Evolutionary conservation across 2,329 filamentous ascomycete genomes (phyloP), one percentile per base, ranked within the genome.

Genomic region (Fusarium luffae): DNA sequence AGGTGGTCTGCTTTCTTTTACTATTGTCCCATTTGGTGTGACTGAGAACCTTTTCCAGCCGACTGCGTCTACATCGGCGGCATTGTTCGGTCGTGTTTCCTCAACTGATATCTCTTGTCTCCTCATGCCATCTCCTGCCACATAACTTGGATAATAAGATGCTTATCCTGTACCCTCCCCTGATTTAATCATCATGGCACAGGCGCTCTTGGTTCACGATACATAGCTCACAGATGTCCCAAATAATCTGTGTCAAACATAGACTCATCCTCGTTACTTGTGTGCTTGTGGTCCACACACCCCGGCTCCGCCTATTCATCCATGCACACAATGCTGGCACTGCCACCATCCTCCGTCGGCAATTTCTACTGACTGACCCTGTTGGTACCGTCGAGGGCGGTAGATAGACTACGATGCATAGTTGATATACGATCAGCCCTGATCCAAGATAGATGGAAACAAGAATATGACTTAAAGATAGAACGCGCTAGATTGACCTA

Each of bases 301-400:
- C 54, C 60, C 48, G 63, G 65, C 59, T 69, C 66, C 66, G 66
- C 61, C 37, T 68, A 58, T 52, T 54, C 55, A 70, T 68, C 49
- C 49, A 52, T 52, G 49, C 49, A 65, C 68, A 68, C 54, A 56
- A 63, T 50, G 47, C 67, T 55, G 58, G 63, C 68, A 70, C 67
- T 70, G 67, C 67, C 67, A 70, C 68, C 52, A 56, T 70, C 59
- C 63, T 54, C 54, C 63, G 44, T 70, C 63, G 56, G 41, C 68
- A 64, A 52, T 63, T 63, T 59, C 44, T 68, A 59, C 54, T 48
- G 51, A 48, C 49, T 42, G 44, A 34, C 34, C 55, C 37, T 48
- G 23, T 54, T 48, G 47, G 54, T 52, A 37, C 21, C 34, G 46
- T 46, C 13, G 49, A 70, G 59, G 54, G 57, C 41, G 54, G 48